Evolutionary conservation across 2,329 filamentous ascomycete species (phyloP), one percentile per base, ranked within the genome.

Genomic region (Phaeomoniella chlamydospora): DNA sequence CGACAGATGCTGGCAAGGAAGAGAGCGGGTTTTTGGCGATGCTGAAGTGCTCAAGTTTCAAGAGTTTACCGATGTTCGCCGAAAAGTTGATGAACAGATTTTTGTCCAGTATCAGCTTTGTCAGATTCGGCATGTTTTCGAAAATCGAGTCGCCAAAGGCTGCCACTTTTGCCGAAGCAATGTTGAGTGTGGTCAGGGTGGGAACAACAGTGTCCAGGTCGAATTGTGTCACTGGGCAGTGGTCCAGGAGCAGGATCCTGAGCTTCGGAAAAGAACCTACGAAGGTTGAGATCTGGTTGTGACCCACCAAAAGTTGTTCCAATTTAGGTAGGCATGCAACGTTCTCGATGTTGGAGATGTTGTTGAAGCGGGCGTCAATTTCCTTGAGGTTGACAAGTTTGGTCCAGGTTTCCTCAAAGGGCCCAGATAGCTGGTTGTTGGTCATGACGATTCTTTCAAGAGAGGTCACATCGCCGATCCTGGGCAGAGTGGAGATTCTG

Each of bases 61-160:
- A 75, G 31, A 98, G 63, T 43, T 80, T 82, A 12, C 88, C 87
- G 40, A 98, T 82, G 41, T 92, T 80, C 37, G 74, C 70, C 0
- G 88, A 90, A 15, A 98, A 64, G 1, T 84, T 88, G 1, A 90
- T 86, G 48, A 98, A 92, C 53, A 94, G 92, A 50, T 98, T 98
- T 53, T 84, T 87, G 59, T 94, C 88, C 37, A 98, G 67, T 13
- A 88, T 79, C 15, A 98, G 69, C 48, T 87, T 86, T 39, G 88
- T 84, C 31, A 98, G 59, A 47, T 86, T 90, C 5, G 81, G 72
- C 61, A 96, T 77, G 51, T 88, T 86, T 45, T 80, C 77, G 52
- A 94, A 96, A 11, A 88, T 72, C 32, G 82, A 78, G 52, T 94
- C 90, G 5, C 75, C 75, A 36, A 98, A 77, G 50, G 86, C 84